Base-by-base conservation (phyloP, 106 monocot species). In the Acorus calamus region DNA sequence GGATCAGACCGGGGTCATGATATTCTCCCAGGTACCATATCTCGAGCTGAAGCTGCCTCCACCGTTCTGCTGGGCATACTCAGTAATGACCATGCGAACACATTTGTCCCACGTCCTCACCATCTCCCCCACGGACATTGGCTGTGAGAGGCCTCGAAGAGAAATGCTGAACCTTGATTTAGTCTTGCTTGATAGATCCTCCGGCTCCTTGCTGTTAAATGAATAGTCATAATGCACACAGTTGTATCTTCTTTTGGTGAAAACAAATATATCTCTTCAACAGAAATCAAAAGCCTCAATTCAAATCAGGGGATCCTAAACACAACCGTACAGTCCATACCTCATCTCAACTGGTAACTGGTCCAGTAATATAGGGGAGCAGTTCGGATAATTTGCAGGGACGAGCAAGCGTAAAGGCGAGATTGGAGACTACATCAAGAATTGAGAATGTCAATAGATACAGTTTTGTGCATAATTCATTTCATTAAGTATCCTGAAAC, bases 41-140 rank as follows among this genome's bases (percentile, higher is more conserved):
- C 67, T 77, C 5, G 90, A 81, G 71, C 83, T 86, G 69, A 91
- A 86, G 65, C 59, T 83, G 5, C 91, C 86, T 3, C 89, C 89
- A 28, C 91, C 91, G 50, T 48, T 61, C 61, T 78, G 69, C 57
- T 73, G 70, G n/a, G 83, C 83, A 74, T 81, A 86, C 51, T 86
- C 91, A 50, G 63, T 60, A 42, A 91, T 76, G 44, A 86, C 83
- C 64, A 68, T 73, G 10, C 83, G 72, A 3, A 81, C 73, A 57
- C 79, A 84, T 42, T 69, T 44, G 46, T 91, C 86, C 90, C 91
- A 91, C 4, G 67, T 72, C 65, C 62, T 80, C 7, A 73, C 86
- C 65, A 91, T 86, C 53, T 91, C 81, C 60, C 74, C 67, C 2
- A 91, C 76, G 7, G 86, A 81, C 67, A 86, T 79, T 1, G 80